A percentile compares a stretch with the other conserved stretches of the same genome.
phyloP scores from a whole-genome alignment of 2,329 filamentous ascomycete species.

The Periconia sp. region DNA sequence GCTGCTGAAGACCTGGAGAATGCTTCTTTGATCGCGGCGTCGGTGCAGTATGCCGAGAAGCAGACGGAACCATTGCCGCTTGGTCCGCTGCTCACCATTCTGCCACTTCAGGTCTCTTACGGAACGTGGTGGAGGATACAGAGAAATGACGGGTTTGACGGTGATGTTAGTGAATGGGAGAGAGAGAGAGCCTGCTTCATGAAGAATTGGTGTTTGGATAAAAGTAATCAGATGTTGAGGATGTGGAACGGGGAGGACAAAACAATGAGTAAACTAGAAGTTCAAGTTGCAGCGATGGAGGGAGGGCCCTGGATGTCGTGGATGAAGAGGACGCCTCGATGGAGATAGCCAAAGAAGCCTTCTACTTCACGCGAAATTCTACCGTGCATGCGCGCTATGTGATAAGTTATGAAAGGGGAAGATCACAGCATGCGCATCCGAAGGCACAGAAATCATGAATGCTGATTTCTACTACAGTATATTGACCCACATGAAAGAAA shows the following conservation, averaged over 20 bases:
- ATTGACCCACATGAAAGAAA: too few species aligned
- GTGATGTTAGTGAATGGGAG: too few species aligned
- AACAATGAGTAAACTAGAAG: not conserved
- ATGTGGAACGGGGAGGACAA: slow-evolving; percentile 1
- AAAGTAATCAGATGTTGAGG: slow-evolving; percentile 2
- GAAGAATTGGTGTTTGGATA: slow-evolving; percentile 2
- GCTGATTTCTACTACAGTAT: too few species aligned
- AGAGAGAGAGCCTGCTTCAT: slow-evolving; percentile 1
- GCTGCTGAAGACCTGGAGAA: slow-evolving; percentile 6
- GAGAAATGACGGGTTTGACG: not conserved
- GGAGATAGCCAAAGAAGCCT: too few species aligned
- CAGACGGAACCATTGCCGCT: slow-evolving; percentile 6
- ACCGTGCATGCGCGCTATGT: too few species aligned
- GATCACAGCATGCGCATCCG: too few species aligned
- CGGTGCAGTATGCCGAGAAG: slow-evolving; percentile 11
- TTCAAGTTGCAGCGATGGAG: not conserved
- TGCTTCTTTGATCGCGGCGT: slow-evolving; percentile 7
- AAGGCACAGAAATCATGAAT: too few species aligned
- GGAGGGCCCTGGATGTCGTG: not conserved
- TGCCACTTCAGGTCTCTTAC: slow-evolving; percentile 14
- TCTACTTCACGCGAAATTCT: too few species aligned
- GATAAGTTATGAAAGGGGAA: too few species aligned
- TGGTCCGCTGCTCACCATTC: slow-evolving; percentile 7
- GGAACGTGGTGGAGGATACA: slow-evolving; percentile 10
- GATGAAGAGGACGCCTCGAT: slow-evolving; percentile 6